phyloP scores from a whole-genome alignment of 2,329 filamentous ascomycete species.

The Calonectria pteridis region DNA sequence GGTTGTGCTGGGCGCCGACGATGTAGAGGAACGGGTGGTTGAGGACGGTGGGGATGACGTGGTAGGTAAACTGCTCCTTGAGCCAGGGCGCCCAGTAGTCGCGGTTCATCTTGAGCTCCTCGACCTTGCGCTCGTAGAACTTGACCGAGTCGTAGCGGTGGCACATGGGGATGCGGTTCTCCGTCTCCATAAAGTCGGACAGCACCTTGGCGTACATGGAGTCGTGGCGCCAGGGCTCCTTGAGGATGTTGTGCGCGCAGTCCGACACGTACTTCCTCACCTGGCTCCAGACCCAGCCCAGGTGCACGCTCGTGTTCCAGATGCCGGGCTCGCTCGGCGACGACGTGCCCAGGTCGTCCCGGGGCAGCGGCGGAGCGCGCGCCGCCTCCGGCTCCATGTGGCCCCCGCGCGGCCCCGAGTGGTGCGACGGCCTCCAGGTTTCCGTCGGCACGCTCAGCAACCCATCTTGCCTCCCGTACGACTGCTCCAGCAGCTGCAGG shows the following conservation, averaged over 20 bases:
- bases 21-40: conserved; percentile 68
- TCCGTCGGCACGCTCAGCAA: conserved; percentile 57
- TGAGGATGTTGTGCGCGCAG: conserved; percentile 60
- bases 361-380: conserved; percentile 56
- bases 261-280: conserved; percentile 61
- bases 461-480: conserved; percentile 61
- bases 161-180: conserved; percentile 62
- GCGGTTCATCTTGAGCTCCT: conserved; percentile 58
- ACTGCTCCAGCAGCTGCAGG: conserved; percentile 62
- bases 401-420: conserved; percentile 36
- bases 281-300: conserved; percentile 65
- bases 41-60: conserved; percentile 62
- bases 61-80: conserved; percentile 66
- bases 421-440: conserved; percentile 53
- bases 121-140: conserved; percentile 62
- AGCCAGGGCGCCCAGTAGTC: conserved; percentile 66
- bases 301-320: conserved; percentile 62
- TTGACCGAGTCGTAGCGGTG: conserved; percentile 66
- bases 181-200: conserved; percentile 64
- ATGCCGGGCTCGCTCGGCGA: conserved; percentile 58
- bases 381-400: conserved; percentile 45
- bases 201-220: conserved; percentile 64
- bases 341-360: conserved; percentile 58
- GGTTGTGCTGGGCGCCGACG: conserved; percentile 63
- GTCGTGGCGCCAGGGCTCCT: conserved; percentile 64